Conservation (phyloP, 768 basidiomycete genomes). For the Collybia mongolica region DNA sequence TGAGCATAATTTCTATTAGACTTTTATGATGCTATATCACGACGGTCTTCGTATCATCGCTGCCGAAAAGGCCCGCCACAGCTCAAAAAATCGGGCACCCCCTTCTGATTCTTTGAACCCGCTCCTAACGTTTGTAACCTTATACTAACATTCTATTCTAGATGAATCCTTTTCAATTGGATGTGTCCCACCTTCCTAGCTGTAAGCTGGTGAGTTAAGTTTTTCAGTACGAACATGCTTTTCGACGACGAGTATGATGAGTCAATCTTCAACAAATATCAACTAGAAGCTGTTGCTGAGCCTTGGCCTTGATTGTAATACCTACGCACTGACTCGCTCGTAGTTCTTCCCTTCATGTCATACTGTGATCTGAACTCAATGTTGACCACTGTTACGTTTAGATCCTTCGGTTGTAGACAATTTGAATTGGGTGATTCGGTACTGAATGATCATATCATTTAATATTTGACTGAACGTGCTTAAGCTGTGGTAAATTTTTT, state of each 20-base stretch:
- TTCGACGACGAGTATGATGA: slow-evolving; percentile 35
- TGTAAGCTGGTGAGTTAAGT: slow-evolving; percentile 5
- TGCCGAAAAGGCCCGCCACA: slow-evolving; percentile 95
- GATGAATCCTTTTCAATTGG: neutral
- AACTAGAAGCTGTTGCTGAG: slow-evolving; percentile 93
- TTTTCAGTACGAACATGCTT: neutral
- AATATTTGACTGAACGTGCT: too few species aligned
- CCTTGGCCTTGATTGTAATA: slow-evolving; percentile 60
- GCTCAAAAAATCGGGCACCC: slow-evolving; percentile 85
- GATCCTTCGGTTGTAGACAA: neutral
- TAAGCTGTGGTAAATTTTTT: too few species aligned
- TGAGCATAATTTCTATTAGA: slow-evolving; percentile 26
- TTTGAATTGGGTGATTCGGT: too few species aligned
- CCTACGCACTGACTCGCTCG: slow-evolving; percentile 29
- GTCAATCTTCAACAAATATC: slow-evolving; percentile 49
- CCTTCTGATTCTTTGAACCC: slow-evolving; percentile 52
- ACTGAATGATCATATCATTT: too few species aligned
- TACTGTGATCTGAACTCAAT: neutral
- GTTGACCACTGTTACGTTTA: slow-evolving; percentile 6
- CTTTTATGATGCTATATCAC: slow-evolving; percentile 74
- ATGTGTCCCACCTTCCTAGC: neutral
- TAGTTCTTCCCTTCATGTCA: neutral
- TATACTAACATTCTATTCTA: slow-evolving; percentile 13
- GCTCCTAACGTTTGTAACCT: neutral
- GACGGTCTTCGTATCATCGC: slow-evolving; percentile 86